Percentiles rank a stretch among this genome's conserved stretches.
Evolutionary conservation across 2,329 filamentous ascomycete genomes (phyloP).

Genomic region (Neofusicoccum cordaticola): DNA sequence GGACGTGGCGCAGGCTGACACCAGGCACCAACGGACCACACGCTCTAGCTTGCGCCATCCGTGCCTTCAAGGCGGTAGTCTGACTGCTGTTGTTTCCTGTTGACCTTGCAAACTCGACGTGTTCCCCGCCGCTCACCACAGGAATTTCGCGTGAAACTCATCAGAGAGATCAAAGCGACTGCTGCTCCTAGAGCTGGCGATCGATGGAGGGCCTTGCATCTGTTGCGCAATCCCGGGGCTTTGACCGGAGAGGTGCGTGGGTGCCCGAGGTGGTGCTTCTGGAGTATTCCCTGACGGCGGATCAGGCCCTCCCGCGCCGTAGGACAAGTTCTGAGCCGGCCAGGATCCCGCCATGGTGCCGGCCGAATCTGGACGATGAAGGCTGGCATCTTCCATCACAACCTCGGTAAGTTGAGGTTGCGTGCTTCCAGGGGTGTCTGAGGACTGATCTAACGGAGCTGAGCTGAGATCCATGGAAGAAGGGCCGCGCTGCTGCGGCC

Average conservation of each 20-base stretch:
- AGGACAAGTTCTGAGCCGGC: neutral
- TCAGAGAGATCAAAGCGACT: constrained; percentile 10
- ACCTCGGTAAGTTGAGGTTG: constrained; percentile 3
- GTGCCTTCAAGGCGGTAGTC: neutral
- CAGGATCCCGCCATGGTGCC: neutral
- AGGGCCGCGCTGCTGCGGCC: neutral
- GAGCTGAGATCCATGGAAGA: neutral
- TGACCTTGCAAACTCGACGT: neutral
- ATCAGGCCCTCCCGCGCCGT: neutral
- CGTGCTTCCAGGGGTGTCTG: neutral
- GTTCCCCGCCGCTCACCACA: neutral
- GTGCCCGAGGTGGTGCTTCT: neutral
- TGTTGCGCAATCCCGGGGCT: neutral
- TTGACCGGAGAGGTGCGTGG: neutral
- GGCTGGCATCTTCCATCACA: neutral
- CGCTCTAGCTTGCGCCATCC: neutral
- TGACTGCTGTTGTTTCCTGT: neutral
- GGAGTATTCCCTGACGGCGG: neutral
- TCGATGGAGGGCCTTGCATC: neutral
- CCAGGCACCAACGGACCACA: neutral
- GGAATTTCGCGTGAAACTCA: constrained; percentile 14
- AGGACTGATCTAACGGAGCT: neutral
- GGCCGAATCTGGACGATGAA: neutral
- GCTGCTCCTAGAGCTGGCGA: neutral
- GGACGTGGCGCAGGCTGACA: neutral